Percentiles rank a stretch among this genome's conserved stretches.
phyloP scores from a whole-genome alignment of 805 yeast species.

The Ogataea corticis region DNA sequence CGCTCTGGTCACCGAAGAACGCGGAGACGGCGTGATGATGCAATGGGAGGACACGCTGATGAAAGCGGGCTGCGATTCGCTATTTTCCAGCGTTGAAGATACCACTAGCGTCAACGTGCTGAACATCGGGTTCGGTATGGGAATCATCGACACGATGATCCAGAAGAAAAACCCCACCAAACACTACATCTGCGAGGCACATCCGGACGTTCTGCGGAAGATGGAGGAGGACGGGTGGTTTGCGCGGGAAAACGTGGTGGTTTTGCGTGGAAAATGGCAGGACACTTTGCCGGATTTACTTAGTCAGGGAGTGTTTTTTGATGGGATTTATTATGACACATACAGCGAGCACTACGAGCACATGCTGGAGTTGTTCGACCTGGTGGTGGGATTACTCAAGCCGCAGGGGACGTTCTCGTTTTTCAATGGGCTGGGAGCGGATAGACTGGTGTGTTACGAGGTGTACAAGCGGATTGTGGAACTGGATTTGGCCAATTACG shows the following conservation, averaged over 20 bases:
- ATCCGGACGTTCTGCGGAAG: conserved; percentile 80
- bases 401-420: conserved; percentile 86
- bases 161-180: conserved; percentile 55
- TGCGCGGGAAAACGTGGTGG: conserved; percentile 65
- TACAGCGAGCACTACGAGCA: conserved; percentile 90
- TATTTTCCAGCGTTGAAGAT: conserved; percentile 50
- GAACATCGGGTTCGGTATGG: conserved; percentile 96
- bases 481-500: conserved; percentile 76
- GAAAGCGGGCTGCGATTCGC: conserved; percentile 74
- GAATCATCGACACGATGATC: conserved; percentile 83
- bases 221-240: conserved; percentile 81
- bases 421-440: conserved; percentile 90
- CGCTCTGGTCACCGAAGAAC: conserved; percentile 69
- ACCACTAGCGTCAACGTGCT: conserved; percentile 51
- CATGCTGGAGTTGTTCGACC: conserved; percentile 82
- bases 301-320: conserved; percentile 68
- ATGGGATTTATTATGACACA: conserved; percentile 93
- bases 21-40: conserved; percentile 95
- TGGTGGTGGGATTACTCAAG: conserved; percentile 76
- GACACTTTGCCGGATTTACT: conserved; percentile 68
- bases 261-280: conserved; percentile 93
- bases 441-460: conserved; percentile 70
- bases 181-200: conserved; percentile 93
- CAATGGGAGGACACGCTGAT: conserved; percentile 87
- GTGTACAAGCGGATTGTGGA: conserved; percentile 84